A percentile compares a stretch with the other conserved stretches of the same genome.
These are phyloP conservation scores for Acanthamoeba sp. DNA, from an alignment of 208 protist species.

Conservation along the genomic window DNA sequence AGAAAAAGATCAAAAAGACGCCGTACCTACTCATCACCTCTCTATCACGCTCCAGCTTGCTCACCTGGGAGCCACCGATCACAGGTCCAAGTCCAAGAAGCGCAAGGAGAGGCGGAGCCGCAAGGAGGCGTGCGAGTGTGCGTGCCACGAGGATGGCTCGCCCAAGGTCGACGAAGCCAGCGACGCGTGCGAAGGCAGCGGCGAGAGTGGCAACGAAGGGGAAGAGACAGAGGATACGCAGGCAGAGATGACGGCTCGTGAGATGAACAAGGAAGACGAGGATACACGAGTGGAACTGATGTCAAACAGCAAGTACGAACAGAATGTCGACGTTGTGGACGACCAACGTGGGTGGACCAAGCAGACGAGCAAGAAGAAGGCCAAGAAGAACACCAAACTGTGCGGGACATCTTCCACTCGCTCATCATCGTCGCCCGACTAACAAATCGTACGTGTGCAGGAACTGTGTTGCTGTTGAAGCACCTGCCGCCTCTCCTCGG, in stretches of 20 bases:
- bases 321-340: not conserved
- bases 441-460: no score
- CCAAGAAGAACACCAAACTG: not conserved
- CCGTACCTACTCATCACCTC: not conserved
- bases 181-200: not conserved
- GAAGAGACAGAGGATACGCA: not conserved
- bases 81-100: not conserved
- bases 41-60: not conserved
- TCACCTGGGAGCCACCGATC: not conserved
- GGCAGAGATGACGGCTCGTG: not conserved
- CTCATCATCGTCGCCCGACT: no score
- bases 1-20: constrained; percentile 15
- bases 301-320: not conserved
- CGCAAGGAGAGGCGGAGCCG: not conserved
- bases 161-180: not conserved
- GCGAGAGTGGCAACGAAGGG: not conserved
- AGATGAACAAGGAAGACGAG: not conserved
- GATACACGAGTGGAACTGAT: not conserved
- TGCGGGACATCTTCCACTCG: no score
- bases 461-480: no score
- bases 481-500: no score
- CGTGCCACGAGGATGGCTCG: not conserved
- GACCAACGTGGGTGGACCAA: not conserved
- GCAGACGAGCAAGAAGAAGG: not conserved
- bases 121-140: not conserved